Evolutionary conservation across 805 yeast genomes (phyloP).

Genomic region (Ogataea thermomethanolica): DNA sequence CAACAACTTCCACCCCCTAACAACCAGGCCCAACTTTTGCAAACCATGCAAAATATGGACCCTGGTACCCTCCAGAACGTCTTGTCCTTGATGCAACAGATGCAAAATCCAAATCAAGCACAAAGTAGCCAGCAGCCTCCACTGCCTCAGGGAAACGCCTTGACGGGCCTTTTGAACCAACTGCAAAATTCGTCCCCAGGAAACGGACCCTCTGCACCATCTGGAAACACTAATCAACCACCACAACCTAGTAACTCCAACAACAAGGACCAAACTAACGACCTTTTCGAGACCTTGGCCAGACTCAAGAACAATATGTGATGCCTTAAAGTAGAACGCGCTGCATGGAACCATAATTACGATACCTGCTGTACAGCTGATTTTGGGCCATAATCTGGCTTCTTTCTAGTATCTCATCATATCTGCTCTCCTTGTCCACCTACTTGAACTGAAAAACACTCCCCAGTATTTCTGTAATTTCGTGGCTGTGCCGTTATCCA

Average conservation of each 20-base stretch:
- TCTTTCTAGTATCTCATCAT: neutral
- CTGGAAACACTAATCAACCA: constrained; percentile 12
- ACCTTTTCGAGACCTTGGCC: constrained; percentile 36
- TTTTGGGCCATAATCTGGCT: too few relatives aligned
- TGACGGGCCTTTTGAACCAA: constrained; percentile 21
- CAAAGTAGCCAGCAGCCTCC: constrained; percentile 16
- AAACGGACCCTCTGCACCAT: constrained; percentile 18
- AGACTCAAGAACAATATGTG: constrained; percentile 37
- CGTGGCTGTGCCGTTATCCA: too few relatives aligned
- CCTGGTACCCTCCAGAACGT: constrained; percentile 34
- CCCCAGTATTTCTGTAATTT: too few relatives aligned
- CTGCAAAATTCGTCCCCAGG: constrained; percentile 24
- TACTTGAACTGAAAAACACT: too few relatives aligned
- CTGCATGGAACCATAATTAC: constrained; percentile 1
- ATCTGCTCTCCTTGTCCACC: too few relatives aligned
- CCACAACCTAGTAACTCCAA: constrained; percentile 16
- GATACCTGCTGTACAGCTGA: neutral
- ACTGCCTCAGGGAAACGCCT: constrained; percentile 17
- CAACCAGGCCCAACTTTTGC: constrained; percentile 21
- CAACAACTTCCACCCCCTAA: constrained; percentile 7
- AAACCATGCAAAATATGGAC: constrained; percentile 28
- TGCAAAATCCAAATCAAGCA: constrained; percentile 12
- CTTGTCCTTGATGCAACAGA: constrained; percentile 29
- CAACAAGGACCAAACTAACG: constrained; percentile 31
- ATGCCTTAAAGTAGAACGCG: constrained; percentile 3